Percentiles rank a stretch among this genome's conserved stretches.
phyloP scores from a whole-genome alignment of 352 stramenopile species.

The Pythium grandisporangium region DNA sequence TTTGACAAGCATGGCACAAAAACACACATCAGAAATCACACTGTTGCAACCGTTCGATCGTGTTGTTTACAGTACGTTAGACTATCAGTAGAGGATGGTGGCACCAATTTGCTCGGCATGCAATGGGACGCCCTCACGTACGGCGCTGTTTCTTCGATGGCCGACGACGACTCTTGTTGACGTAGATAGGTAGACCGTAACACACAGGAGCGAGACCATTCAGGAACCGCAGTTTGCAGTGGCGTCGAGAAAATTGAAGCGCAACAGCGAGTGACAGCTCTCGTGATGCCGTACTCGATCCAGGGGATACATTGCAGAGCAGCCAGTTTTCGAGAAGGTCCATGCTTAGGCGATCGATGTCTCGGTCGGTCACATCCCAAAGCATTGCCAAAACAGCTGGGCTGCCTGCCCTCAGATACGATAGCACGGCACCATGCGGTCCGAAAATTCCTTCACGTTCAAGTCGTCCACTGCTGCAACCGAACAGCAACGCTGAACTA shows the following conservation, averaged over 20 bases:
- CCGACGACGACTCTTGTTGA: constrained; percentile 4
- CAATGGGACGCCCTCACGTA: too few species aligned
- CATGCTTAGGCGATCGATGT: constrained; percentile 93
- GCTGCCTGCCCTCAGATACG: constrained; percentile 90
- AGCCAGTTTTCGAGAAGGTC: constrained; percentile 55
- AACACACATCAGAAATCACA: too few species aligned
- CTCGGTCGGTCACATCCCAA: constrained; percentile 98
- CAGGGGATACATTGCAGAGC: too few species aligned
- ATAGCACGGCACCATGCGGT: constrained; percentile 89
- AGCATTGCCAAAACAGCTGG: constrained; percentile 96
- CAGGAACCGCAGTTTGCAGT: constrained; percentile 92
- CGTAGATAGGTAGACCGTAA: constrained; percentile 88
- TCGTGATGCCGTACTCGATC: constrained; percentile 4
- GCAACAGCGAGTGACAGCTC: constrained; percentile 1
- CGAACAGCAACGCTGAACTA: constrained; percentile 92
- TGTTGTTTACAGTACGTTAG: too few species aligned
- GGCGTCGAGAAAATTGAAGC: constrained; percentile 32
- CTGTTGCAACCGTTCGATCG: too few species aligned
- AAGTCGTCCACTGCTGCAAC: constrained; percentile 94
- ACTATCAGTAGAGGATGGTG: too few species aligned
- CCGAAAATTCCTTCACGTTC: constrained; percentile 86
- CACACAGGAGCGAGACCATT: constrained; percentile 94
- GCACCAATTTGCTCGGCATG: too few species aligned
- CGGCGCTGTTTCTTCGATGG: neutral
- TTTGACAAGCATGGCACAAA: too few species aligned